Conservation (phyloP, 352 stramenopile genomes). For the Phytophthora hybrid region DNA sequence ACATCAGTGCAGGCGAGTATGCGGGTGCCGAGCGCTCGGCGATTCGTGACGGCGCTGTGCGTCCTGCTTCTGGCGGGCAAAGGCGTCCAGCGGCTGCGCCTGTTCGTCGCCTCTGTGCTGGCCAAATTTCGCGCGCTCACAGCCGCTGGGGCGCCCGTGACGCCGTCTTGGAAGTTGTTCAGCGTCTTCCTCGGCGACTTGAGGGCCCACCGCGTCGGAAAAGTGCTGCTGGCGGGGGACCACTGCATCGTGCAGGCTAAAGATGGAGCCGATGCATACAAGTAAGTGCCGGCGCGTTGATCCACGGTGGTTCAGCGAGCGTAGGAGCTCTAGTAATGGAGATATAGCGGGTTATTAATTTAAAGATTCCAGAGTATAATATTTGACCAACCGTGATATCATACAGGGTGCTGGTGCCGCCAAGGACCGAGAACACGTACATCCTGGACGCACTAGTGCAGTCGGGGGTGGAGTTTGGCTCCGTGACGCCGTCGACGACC, state of each 20-base stretch:
- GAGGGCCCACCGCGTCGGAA: conserved; percentile 50
- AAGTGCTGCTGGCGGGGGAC: conserved; percentile 70
- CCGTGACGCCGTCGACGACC: conserved; percentile 53
- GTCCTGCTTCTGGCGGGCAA: conserved; percentile 42
- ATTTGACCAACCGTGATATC: conserved; percentile 8
- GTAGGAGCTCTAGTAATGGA: conserved; percentile 9
- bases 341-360: conserved; percentile 6
- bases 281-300: conserved; percentile 40
- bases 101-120: conserved; percentile 53
- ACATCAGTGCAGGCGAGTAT: conserved; percentile 26
- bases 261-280: conserved; percentile 56
- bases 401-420: conserved; percentile 74
- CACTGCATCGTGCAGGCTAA: conserved; percentile 67
- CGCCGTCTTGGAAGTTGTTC: conserved; percentile 66
- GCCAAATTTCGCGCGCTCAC: conserved; percentile 27
- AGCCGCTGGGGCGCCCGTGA: conserved; percentile 17
- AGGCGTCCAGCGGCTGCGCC: conserved; percentile 31
- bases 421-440: conserved; percentile 76
- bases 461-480: conserved; percentile 77
- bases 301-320: background rate
- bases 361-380: conserved; percentile 17
- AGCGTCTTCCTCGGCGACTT: conserved; percentile 74
- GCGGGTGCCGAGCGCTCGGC: conserved; percentile 45
- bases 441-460: conserved; percentile 70
- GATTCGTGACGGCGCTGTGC: conserved; percentile 44